Percentiles rank a stretch among this genome's conserved stretches.
Conservation (phyloP, 2,329 filamentous ascomycete genomes). For the Hypoxylon rubiginosum region DNA sequence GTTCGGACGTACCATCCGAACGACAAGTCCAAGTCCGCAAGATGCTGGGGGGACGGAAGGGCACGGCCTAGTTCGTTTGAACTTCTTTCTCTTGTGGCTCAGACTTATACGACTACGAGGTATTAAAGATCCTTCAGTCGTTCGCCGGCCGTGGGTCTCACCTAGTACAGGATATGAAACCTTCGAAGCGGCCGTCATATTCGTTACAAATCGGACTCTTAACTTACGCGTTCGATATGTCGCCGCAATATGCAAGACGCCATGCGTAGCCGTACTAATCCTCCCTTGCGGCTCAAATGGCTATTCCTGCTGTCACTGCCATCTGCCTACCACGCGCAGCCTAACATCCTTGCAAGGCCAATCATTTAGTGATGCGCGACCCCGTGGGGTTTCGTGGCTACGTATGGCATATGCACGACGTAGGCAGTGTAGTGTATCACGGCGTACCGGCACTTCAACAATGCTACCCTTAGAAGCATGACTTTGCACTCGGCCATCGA, state of each 20-base stretch:
- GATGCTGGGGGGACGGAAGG: background rate
- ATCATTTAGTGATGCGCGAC: conserved; percentile 11
- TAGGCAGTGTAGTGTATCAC: background rate
- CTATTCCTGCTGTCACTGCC: conserved; percentile 2
- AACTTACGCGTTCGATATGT: background rate
- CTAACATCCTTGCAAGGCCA: conserved; percentile 3
- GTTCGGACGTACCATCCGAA: background rate
- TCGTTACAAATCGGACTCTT: conserved; percentile 3
- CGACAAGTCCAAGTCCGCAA: background rate
- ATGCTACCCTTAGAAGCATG: background rate
- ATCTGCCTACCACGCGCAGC: background rate
- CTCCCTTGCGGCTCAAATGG: conserved; percentile 26
- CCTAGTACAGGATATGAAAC: conserved; percentile 14
- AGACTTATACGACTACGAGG: conserved; percentile 1
- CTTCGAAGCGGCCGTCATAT: conserved; percentile 1
- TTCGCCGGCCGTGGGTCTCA: conserved; percentile 2
- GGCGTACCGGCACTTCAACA: background rate
- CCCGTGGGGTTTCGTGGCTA: conserved; percentile 21
- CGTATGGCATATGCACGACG: background rate
- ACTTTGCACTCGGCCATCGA: background rate
- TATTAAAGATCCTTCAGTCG: background rate
- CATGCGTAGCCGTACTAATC: conserved; percentile 2
- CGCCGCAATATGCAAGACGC: background rate
- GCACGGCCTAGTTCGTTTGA: conserved; percentile 14
- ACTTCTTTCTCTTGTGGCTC: conserved; percentile 18